phyloP scores from a whole-genome alignment of 805 yeast species.

The Peterozyma toletana region DNA sequence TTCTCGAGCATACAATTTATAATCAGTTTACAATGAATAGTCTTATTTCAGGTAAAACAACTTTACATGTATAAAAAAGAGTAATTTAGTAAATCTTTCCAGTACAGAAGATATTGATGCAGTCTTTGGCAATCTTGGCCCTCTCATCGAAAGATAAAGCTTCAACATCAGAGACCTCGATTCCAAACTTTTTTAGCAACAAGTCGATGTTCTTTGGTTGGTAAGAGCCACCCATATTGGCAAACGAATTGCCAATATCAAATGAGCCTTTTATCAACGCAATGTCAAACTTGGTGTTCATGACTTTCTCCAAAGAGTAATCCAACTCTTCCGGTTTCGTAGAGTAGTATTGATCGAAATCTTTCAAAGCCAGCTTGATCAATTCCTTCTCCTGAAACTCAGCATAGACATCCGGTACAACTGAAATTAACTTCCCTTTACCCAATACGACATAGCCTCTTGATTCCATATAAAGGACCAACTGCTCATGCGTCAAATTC shows the following conservation, averaged over 20 bases:
- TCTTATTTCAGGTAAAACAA: no score
- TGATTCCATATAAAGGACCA: neutral
- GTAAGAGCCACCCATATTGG: neutral
- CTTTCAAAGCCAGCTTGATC: neutral
- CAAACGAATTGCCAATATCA: neutral
- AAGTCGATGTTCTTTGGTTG: neutral
- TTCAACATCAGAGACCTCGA: neutral
- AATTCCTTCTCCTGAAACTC: neutral
- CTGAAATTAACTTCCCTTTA: neutral
- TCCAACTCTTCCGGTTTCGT: neutral
- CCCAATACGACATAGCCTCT: neutral
- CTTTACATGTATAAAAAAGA: no score
- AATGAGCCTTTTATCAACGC: no score
- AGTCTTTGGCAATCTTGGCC: no score
- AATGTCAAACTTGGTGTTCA: neutral
- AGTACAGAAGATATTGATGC: no score
- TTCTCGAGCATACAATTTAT: no score
- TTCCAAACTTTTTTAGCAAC: neutral
- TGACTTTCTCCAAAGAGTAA: neutral
- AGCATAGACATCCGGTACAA: neutral
- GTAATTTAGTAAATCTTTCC: no score
- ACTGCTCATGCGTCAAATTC: constrained; percentile 4
- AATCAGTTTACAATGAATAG: no score
- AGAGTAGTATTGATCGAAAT: neutral
- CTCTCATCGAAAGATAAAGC: no score